Base-by-base conservation (phyloP, 1,284 basidiomycete genomes). In the Papiliotrema flavescens region DNA sequence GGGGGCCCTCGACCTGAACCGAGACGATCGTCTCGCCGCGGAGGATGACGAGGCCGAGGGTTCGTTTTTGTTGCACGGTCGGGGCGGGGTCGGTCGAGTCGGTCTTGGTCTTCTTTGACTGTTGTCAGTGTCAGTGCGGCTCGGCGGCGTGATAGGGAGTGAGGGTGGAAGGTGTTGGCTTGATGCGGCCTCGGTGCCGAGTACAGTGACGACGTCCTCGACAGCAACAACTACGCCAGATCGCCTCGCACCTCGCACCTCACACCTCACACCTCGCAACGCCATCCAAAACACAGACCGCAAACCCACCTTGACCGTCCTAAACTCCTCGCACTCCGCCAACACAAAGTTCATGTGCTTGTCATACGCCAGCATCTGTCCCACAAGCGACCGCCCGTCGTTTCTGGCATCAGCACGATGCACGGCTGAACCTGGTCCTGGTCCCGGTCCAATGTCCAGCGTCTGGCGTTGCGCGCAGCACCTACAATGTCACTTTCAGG, bases 281-380 rank as follows among this genome's bases (percentile, higher is more conserved):
- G n/a, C n/a, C n/a, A n/a, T n/a, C n/a, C n/a, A n/a, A n/a, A n/a
- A n/a, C n/a, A n/a, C n/a, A n/a, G n/a, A n/a, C n/a, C n/a, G n/a
- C n/a, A n/a, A 51, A 59, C 72, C 41, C 43, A 76, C 74, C 70
- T 78, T 85, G 45, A 96, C 85, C 60, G 88, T 85, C 69, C 93
- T 80, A 74, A 96, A 96, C 77, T 96, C 95, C 79, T 96, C 93
- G 73, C 93, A 96, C 66, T 98, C 95, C 14, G 94, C 92, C 53
- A 99, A 80, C 49, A 99, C 96, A 65, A 99, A 83, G 79, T 99
- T 99, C 95, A 98, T 98, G 80, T 98, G 96, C 70, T 90, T 88
- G 81, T 99, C 96, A 75, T 98, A 99, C 49, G 96, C 96, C 71
- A 99, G 87, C 88, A 98, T 95, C 79, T 98, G 96, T 46, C 96